Percentiles rank a stretch among this genome's conserved stretches.
Conservation (phyloP, 495 filamentous ascomycete genomes). For the Trichoderma erinaceum region DNA sequence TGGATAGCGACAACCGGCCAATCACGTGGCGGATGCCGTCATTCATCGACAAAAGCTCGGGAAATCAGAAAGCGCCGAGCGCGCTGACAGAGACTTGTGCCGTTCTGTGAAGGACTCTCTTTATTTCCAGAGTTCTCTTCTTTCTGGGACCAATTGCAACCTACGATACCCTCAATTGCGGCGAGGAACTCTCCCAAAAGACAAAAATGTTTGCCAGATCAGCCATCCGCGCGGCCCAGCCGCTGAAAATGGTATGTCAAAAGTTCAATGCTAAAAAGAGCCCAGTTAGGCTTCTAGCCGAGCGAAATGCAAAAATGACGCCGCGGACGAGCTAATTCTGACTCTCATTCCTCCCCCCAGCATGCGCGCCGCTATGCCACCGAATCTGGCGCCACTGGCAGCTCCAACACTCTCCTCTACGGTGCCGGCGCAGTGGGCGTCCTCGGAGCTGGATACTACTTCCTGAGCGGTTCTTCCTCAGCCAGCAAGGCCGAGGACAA, state of each 20-base stretch:
- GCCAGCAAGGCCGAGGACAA: slow-evolving; percentile 45
- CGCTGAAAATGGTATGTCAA: slow-evolving; percentile 38
- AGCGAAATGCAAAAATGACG: slow-evolving; percentile 22
- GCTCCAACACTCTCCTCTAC: slow-evolving; percentile 41
- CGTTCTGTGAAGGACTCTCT: background rate
- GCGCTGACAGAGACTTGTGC: background rate
- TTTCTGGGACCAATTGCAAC: background rate
- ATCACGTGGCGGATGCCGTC: slow-evolving; percentile 12
- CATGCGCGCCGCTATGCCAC: slow-evolving; percentile 50
- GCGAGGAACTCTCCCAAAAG: background rate
- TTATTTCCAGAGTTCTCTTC: background rate
- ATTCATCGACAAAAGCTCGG: background rate
- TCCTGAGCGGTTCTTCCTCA: slow-evolving; percentile 36
- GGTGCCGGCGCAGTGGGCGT: slow-evolving; percentile 37
- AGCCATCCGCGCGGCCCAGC: slow-evolving; percentile 39
- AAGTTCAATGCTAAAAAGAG: background rate
- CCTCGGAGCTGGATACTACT: slow-evolving; percentile 46
- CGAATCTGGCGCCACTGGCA: slow-evolving; percentile 32
- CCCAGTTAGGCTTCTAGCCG: slow-evolving; percentile 14
- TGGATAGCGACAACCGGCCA: background rate
- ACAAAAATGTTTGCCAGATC: slow-evolving; percentile 41
- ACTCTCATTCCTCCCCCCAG: slow-evolving; percentile 19
- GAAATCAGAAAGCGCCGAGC: background rate
- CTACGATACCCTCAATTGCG: slow-evolving; percentile 8
- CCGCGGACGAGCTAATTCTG: slow-evolving; percentile 5